phyloP scores from a whole-genome alignment of 352 stramenopile genomes.

The Pythium phragmiticola region DNA sequence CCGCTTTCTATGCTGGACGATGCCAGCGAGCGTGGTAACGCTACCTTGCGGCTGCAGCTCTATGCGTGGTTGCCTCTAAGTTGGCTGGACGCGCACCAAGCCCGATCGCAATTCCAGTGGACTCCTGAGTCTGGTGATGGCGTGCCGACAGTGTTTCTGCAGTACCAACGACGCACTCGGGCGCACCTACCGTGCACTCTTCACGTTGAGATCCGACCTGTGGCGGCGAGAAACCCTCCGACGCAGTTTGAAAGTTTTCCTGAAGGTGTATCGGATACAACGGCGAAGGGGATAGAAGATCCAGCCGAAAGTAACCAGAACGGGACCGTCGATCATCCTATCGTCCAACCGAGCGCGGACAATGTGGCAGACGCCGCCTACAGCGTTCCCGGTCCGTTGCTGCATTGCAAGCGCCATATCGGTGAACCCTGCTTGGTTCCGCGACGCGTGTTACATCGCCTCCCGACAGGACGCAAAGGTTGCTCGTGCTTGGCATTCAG shows the following conservation, averaged over 20 bases:
- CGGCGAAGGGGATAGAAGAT: neutral
- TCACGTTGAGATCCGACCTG: slow-evolving; percentile 37
- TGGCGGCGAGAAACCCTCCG: neutral
- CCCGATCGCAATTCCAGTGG: slow-evolving; percentile 46
- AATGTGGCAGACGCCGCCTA: neutral
- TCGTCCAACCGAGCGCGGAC: neutral
- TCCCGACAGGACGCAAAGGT: slow-evolving; percentile 53
- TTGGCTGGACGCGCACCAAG: slow-evolving; percentile 66
- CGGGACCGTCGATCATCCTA: neutral
- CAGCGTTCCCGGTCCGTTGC: slow-evolving; percentile 15
- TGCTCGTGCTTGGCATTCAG: slow-evolving; percentile 66
- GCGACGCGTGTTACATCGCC: slow-evolving; percentile 48
- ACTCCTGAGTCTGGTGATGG: slow-evolving; percentile 22
- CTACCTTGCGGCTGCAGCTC: slow-evolving; percentile 41
- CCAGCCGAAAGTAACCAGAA: slow-evolving; percentile 1
- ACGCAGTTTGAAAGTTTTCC: neutral
- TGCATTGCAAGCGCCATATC: slow-evolving; percentile 34
- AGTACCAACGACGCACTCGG: slow-evolving; percentile 56
- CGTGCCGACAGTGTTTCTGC: slow-evolving; percentile 53
- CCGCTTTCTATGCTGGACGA: slow-evolving; percentile 9
- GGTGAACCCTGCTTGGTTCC: slow-evolving; percentile 56
- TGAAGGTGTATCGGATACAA: neutral
- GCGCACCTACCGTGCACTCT: slow-evolving; percentile 33
- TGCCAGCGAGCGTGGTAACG: neutral
- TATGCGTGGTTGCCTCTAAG: slow-evolving; percentile 57